Percentiles rank a stretch among this genome's conserved stretches.
These are phyloP conservation scores for Kwoniella mangroviensis DNA, from an alignment of 768 basidiomycete genomes.

Conservation along the genomic window DNA sequence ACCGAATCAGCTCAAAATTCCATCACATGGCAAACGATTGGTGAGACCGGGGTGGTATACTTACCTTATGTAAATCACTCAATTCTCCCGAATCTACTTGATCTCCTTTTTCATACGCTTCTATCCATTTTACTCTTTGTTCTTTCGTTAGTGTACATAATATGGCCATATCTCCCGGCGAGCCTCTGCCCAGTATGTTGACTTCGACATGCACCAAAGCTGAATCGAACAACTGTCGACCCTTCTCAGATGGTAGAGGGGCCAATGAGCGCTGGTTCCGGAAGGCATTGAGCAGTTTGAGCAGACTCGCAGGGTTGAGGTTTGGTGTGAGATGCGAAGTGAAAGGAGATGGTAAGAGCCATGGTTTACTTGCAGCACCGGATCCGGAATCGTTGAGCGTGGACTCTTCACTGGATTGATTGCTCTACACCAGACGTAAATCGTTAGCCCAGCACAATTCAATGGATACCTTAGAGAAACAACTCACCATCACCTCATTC, in stretches of 20 bases:
- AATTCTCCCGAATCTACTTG: conserved; percentile 7
- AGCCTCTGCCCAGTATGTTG: conserved; percentile 69
- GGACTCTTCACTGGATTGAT: conserved; percentile 23
- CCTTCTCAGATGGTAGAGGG: conserved; percentile 58
- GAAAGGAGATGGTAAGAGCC: conserved; percentile 68
- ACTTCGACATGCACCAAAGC: conserved; percentile 74
- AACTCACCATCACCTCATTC: conserved; percentile 54
- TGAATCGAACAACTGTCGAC: conserved; percentile 63
- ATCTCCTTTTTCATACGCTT: conserved; percentile 26
- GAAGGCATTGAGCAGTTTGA: conserved; percentile 64
- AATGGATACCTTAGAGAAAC: neutral
- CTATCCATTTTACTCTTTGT: conserved; percentile 64
- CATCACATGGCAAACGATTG: neutral
- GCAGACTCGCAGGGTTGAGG: conserved; percentile 48
- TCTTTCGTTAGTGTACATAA: conserved; percentile 70
- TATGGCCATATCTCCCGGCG: conserved; percentile 73
- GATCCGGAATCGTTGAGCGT: conserved; percentile 55
- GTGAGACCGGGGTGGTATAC: neutral
- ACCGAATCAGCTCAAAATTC: neutral
- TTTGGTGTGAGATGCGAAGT: conserved; percentile 45
- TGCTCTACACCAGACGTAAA: neutral
- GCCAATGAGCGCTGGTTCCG: conserved; percentile 65
- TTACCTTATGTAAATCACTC: conserved; percentile 29
- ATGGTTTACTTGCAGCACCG: conserved; percentile 60
- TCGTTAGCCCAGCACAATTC: no score